Evolutionary conservation across 2,329 filamentous ascomycete species (phyloP).

Genomic region (Pseudohalonectria lignicola): DNA sequence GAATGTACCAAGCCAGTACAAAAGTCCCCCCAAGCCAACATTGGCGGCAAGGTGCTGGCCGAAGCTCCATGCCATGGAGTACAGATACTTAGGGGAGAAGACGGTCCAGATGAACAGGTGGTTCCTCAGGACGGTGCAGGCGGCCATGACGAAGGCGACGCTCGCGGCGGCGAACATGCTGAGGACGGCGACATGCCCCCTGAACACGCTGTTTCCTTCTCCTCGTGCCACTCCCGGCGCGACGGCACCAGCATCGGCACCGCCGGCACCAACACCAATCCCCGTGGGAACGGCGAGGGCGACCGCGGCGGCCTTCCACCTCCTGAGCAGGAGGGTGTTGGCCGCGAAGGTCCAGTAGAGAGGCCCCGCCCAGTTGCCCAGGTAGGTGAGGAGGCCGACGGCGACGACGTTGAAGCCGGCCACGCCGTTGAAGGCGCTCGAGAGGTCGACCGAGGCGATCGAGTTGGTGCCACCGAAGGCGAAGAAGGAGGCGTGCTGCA

Average conservation of each 20-base stretch:
- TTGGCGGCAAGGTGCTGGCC: slow-evolving; percentile 72
- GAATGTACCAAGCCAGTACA: slow-evolving; percentile 40
- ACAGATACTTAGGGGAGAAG: slow-evolving; percentile 93
- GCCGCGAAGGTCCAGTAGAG: slow-evolving; percentile 75
- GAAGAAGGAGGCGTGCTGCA: slow-evolving; percentile 81
- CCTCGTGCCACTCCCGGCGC: slow-evolving; percentile 1
- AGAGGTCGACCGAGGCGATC: slow-evolving; percentile 90
- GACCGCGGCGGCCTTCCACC: slow-evolving; percentile 13
- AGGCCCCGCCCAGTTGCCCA: slow-evolving; percentile 84
- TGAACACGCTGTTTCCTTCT: slow-evolving; percentile 20
- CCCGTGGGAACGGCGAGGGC: too few relatives aligned
- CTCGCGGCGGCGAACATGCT: slow-evolving; percentile 61
- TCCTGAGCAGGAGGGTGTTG: slow-evolving; percentile 43
- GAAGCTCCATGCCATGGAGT: slow-evolving; percentile 78
- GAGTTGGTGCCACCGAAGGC: slow-evolving; percentile 85
- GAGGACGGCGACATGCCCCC: slow-evolving; percentile 47
- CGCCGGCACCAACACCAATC: too few relatives aligned
- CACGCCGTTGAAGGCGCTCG: slow-evolving; percentile 90
- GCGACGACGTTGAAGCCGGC: slow-evolving; percentile 66
- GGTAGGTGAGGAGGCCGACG: slow-evolving; percentile 75
- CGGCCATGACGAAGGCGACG: slow-evolving; percentile 69
- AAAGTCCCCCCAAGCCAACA: slow-evolving; percentile 45
- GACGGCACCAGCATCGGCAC: slow-evolving; percentile 6
- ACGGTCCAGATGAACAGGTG: slow-evolving; percentile 99
- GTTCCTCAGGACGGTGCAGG: slow-evolving; percentile 71